Base-by-base conservation (phyloP, 768 basidiomycete species). In the Agrocybe praecox region DNA sequence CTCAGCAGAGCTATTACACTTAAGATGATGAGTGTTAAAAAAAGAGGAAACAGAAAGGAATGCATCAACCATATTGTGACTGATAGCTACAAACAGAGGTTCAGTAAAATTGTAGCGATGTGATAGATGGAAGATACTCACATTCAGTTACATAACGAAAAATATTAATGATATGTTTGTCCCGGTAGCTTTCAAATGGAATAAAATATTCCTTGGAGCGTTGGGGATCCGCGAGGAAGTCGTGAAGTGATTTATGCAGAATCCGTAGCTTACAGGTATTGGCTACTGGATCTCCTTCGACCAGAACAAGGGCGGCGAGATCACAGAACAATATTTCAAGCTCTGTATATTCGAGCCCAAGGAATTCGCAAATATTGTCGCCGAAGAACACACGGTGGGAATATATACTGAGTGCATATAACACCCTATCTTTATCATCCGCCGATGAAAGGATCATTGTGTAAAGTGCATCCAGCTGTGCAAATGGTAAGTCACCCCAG, bases 191-290 rank as follows among this genome's bases (percentile, higher is more conserved):
- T 29, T 29, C 53, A 15, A 40, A 14, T 33, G 59, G 55, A 22
- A 62, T 58, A n/a, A 56, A 59, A 22, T 54, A 62, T 19, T 43
- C 45, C 17, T 51, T 51, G 4, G 62, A 60, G 10, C 62, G 59
- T 0, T 51, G 42, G 17, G 50, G 49, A 40, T 63, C 62, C 7
- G 50, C n/a, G 7, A 63, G 57, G 17, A 60, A 63, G 34, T 63
- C 62, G 1, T 33, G 29, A 15, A 63, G 49, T 14, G 62, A 61
- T 6, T 59, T 59, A 46, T 61, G 62, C 6, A 43, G 46, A 14
- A 57, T 49, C 6, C 49, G 54, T 6, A 63, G 33, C 8, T 29
- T 24, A 1, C 10, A 19, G 5, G 26, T 40, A 15, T 22, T 26
- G 17, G 29, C 49, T 1, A 33, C 49, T 12, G 19, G 18, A 4